A percentile compares a stretch with the other conserved stretches of the same genome.
phyloP scores from a whole-genome alignment of 2,329 filamentous ascomycete genomes.

The Aspergillus texensis region DNA sequence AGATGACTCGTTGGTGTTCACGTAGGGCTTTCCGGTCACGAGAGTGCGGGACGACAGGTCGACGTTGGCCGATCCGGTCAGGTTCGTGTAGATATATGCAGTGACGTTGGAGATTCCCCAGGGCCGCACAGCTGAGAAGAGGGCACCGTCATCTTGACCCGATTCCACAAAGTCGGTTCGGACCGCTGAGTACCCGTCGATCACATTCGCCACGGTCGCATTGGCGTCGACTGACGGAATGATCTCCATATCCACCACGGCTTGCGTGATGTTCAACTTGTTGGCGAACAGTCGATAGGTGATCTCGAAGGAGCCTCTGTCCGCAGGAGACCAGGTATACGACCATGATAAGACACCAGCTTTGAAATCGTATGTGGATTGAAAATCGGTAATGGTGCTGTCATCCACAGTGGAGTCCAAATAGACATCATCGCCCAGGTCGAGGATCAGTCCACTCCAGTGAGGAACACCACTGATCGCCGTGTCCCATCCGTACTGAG shows the following conservation, averaged over 20 bases:
- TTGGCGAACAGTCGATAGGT: conserved; percentile 68
- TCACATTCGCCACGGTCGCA: conserved; percentile 65
- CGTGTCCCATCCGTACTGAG: conserved; percentile 70
- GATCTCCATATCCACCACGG: conserved; percentile 62
- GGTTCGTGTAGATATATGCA: conserved; percentile 58
- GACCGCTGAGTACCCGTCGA: conserved; percentile 70
- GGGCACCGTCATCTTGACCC: conserved; percentile 56
- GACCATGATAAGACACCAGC: conserved; percentile 65
- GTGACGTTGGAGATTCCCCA: conserved; percentile 64
- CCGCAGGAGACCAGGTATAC: conserved; percentile 66
- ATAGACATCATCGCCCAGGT: conserved; percentile 55
- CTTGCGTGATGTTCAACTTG: conserved; percentile 65
- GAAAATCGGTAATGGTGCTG: conserved; percentile 62
- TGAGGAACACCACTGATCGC: conserved; percentile 73
- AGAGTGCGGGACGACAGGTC: conserved; percentile 47
- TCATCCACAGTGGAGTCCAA: conserved; percentile 64
- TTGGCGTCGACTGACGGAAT: conserved; percentile 56
- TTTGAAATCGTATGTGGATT: conserved; percentile 63
- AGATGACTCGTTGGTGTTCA: conserved; percentile 63
- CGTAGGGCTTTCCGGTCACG: conserved; percentile 50
- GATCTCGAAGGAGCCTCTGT: conserved; percentile 56
- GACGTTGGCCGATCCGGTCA: conserved; percentile 43
- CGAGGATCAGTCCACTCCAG: conserved; percentile 63
- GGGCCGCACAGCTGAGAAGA: conserved; percentile 68
- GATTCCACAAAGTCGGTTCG: conserved; percentile 63